Conservation (phyloP, 2,329 filamentous ascomycete genomes). For the Xylaria sp. region DNA sequence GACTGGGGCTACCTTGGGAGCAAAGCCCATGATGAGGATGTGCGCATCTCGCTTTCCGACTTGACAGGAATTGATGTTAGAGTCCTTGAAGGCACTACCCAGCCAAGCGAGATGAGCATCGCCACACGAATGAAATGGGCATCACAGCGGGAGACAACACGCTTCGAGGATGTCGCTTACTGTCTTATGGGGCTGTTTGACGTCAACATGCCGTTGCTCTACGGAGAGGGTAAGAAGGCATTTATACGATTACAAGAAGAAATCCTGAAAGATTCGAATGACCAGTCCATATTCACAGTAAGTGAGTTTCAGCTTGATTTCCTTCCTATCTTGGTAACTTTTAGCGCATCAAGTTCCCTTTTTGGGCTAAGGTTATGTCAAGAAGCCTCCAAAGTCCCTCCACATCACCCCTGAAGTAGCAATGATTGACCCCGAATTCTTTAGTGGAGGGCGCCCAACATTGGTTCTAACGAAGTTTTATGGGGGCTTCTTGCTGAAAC, state of each 20-base stretch:
- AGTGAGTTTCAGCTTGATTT: no score
- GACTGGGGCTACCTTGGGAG: slow-evolving; percentile 20
- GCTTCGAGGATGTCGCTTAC: slow-evolving; percentile 19
- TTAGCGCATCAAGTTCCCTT: no score
- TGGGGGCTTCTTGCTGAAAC: slow-evolving; percentile 26
- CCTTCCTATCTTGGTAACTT: no score
- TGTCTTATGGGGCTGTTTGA: slow-evolving; percentile 27
- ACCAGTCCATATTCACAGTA: slow-evolving; percentile 26
- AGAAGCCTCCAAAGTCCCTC: no score
- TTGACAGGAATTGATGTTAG: slow-evolving; percentile 22
- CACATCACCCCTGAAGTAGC: no score
- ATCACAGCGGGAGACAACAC: slow-evolving; percentile 20
- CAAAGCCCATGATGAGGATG: slow-evolving; percentile 13
- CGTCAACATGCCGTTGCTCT: slow-evolving; percentile 27
- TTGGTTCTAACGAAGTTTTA: not conserved
- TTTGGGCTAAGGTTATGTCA: no score
- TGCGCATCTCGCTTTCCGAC: slow-evolving; percentile 15
- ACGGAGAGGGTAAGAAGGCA: slow-evolving; percentile 22
- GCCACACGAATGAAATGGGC: slow-evolving; percentile 27
- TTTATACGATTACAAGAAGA: slow-evolving; percentile 28
- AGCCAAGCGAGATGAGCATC: slow-evolving; percentile 18
- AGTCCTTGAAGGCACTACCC: slow-evolving; percentile 16
- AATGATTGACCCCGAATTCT: no score
- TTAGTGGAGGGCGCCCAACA: not conserved
- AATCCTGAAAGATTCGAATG: slow-evolving; percentile 19